These are phyloP conservation scores for Rubus parviflorus DNA, from an alignment of 306 rosid species.

Conservation along the genomic window DNA sequence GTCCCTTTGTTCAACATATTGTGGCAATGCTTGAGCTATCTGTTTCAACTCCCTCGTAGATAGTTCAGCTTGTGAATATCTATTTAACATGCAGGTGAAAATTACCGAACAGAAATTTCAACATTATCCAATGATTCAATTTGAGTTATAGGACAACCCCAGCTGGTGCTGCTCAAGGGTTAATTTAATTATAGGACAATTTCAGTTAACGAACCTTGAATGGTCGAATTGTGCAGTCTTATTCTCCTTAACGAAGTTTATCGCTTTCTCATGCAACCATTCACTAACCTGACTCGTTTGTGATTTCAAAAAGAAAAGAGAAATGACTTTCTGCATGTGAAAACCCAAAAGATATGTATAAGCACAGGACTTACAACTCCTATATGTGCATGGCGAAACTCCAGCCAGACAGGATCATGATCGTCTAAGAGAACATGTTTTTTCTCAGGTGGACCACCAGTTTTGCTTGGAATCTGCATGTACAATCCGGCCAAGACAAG, in stretches of 20 bases:
- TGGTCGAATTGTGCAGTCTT: slow-evolving; percentile 78
- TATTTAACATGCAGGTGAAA: slow-evolving; percentile 33
- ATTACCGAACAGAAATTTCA: background rate
- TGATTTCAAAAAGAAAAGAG: slow-evolving; percentile 18
- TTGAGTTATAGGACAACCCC: background rate
- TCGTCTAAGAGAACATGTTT: slow-evolving; percentile 91
- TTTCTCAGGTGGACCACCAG: slow-evolving; percentile 66
- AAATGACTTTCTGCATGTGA: slow-evolving; percentile 1
- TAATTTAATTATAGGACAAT: too few relatives aligned
- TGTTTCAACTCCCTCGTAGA: slow-evolving; percentile 84
- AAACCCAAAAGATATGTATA: slow-evolving; percentile 1
- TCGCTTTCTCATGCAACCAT: slow-evolving; percentile 79
- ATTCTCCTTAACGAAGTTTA: slow-evolving; percentile 74
- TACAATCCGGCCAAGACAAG: slow-evolving; percentile 5
- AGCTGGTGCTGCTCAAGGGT: background rate
- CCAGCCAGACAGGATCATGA: slow-evolving; percentile 93
- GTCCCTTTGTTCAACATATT: slow-evolving; percentile 86
- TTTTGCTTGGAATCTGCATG: slow-evolving; percentile 70
- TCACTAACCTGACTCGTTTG: slow-evolving; percentile 71
- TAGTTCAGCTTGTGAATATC: slow-evolving; percentile 56
- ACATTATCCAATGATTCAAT: background rate
- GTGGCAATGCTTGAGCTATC: slow-evolving; percentile 97
- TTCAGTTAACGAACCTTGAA: slow-evolving; percentile 31
- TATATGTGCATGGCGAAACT: slow-evolving; percentile 93
- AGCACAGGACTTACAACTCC: slow-evolving; percentile 60